A percentile compares a stretch with the other conserved stretches of the same genome.
Conservation (phyloP, 2,329 filamentous ascomycete species). For the Fonsecaea erecta region DNA sequence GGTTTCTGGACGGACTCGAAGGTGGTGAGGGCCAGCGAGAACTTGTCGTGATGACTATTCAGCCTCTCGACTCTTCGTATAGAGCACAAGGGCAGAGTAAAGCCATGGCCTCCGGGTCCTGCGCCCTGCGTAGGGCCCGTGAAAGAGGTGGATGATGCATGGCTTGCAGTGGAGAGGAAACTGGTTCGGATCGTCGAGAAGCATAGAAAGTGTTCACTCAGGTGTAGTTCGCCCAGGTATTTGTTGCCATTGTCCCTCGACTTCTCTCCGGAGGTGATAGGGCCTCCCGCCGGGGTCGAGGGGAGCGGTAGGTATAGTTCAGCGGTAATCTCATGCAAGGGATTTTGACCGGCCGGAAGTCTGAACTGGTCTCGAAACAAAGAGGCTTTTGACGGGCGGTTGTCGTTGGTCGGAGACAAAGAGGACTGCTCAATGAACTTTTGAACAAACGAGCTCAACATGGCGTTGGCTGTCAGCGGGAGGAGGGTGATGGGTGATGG, state of each 20-base stretch:
- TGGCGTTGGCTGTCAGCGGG: slow-evolving; percentile 23
- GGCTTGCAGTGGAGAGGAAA: slow-evolving; percentile 79
- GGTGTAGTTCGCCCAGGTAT: slow-evolving; percentile 88
- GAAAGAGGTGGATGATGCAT: slow-evolving; percentile 78
- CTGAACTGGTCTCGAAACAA: slow-evolving; percentile 97
- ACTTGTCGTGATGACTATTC: slow-evolving; percentile 89
- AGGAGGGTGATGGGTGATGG: not conserved
- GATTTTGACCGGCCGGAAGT: slow-evolving; percentile 87
- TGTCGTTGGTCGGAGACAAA: slow-evolving; percentile 72
- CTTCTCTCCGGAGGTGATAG: slow-evolving; percentile 65
- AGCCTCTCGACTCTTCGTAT: slow-evolving; percentile 90
- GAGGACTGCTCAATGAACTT: slow-evolving; percentile 92
- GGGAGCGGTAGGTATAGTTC: slow-evolving; percentile 85
- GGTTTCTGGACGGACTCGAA: slow-evolving; percentile 76
- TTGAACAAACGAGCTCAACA: slow-evolving; percentile 80
- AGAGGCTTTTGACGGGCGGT: slow-evolving; percentile 84
- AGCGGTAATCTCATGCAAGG: slow-evolving; percentile 93
- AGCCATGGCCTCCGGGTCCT: slow-evolving; percentile 91
- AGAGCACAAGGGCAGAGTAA: slow-evolving; percentile 89
- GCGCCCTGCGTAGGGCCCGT: slow-evolving; percentile 92
- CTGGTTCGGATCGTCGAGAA: slow-evolving; percentile 93
- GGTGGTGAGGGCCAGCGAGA: slow-evolving; percentile 90
- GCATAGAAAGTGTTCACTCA: slow-evolving; percentile 93
- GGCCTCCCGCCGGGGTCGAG: slow-evolving; percentile 55
- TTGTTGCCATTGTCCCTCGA: slow-evolving; percentile 71